Evolutionary conservation across 2,329 filamentous ascomycete genomes (phyloP), one percentile per base, ranked within the genome.

Genomic region (Colletotrichum scovillei): DNA sequence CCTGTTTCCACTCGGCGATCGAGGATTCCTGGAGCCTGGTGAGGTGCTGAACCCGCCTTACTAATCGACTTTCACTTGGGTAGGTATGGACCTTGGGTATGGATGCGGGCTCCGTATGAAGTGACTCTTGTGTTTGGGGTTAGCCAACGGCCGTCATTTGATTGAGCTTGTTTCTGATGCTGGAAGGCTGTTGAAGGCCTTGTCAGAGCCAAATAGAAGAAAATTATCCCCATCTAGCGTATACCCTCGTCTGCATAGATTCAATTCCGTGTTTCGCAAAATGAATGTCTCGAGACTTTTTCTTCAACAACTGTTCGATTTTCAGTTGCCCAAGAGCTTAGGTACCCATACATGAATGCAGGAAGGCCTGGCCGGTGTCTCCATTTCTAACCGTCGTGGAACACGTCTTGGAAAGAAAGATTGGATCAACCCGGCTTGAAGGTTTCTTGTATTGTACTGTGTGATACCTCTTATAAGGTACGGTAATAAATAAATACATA

Each of bases 1-100:
- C 59, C 42, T 38, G 69, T 69, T 69, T 69, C 69, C 69, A 72
- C 69, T 49, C 38, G 38, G 42, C 35, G 38, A 32, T 28, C 55
- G 49, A 63, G 28, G 30, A 58, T 55, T 46, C 65, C 56, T 52
- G 42, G 55, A 64, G 62, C 62, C 62, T 38, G 60, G 19, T n/a
- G 11, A 19, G n/a, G 14, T 35, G 46, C 46, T 22, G 30, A 26
- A 64, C 38, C 62, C 49, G 46, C 49, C 19, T 53, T 63, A 49
- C 42, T n/a, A 49, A 49, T 55, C 55, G 8, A 30, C 52, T 56
- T 28, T 46, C 42, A 28, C 26, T 28, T 28, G 26, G 26, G 26
- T 28, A 28, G 26, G 26, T 9, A 32, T 32, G 30, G 30, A 32
- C 42, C 42, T 49, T 49, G 42, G 16, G 38, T 42, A 8, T 16